These are phyloP conservation scores for Claviceps monticola DNA, from an alignment of 2,329 filamentous ascomycete species.

Conservation along the genomic window DNA sequence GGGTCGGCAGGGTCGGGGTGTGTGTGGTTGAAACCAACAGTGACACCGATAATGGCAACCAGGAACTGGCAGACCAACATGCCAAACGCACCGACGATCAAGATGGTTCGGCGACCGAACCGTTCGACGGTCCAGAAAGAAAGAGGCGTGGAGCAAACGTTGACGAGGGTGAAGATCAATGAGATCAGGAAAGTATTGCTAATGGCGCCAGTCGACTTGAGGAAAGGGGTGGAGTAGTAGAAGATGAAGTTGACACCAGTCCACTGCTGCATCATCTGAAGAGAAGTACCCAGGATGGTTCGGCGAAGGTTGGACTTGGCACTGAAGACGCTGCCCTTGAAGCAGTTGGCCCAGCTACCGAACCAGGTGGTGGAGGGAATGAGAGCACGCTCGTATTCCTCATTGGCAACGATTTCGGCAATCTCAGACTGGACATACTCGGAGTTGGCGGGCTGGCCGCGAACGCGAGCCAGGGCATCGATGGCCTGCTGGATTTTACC, in stretches of 20 bases:
- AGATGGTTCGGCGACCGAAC: slow-evolving; percentile 65
- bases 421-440: slow-evolving; percentile 68
- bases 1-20: slow-evolving; percentile 30
- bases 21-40: slow-evolving; percentile 38
- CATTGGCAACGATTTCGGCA: slow-evolving; percentile 79
- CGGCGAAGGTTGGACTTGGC: slow-evolving; percentile 56
- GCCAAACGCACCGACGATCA: slow-evolving; percentile 64
- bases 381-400: slow-evolving; percentile 65
- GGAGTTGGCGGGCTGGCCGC: slow-evolving; percentile 59
- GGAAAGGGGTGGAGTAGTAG: slow-evolving; percentile 76
- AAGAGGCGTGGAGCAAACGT: slow-evolving; percentile 71
- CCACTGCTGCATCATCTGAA: slow-evolving; percentile 74
- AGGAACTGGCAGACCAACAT: slow-evolving; percentile 85
- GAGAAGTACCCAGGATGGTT: slow-evolving; percentile 55
- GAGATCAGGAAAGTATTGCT: slow-evolving; percentile 68
- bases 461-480: slow-evolving; percentile 48
- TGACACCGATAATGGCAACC: slow-evolving; percentile 62
- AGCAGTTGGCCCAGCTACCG: slow-evolving; percentile 54
- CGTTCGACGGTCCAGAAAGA: slow-evolving; percentile 80
- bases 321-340: slow-evolving; percentile 47
- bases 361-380: slow-evolving; percentile 53
- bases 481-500: slow-evolving; percentile 54
- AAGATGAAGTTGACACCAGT: slow-evolving; percentile 92
- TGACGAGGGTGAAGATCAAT: slow-evolving; percentile 77
- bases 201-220: slow-evolving; percentile 64